These are phyloP conservation scores for Lathyrus oleraceus DNA, from an alignment of 306 rosid species.

Conservation along the genomic window DNA sequence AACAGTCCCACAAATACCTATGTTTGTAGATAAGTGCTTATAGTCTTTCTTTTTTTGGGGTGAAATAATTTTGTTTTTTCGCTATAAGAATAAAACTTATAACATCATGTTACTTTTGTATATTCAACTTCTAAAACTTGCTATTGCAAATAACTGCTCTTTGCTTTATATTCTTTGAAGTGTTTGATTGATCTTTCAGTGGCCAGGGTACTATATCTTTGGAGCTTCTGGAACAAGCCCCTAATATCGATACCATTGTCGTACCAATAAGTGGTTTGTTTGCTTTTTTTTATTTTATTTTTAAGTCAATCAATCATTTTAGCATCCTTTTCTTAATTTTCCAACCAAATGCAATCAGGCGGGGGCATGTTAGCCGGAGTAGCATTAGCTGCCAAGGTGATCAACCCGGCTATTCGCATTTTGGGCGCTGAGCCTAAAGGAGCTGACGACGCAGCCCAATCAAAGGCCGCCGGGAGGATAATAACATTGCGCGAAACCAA, in stretches of 20 bases:
- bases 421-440: conserved; percentile 91
- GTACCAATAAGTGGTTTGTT: conserved; percentile 89
- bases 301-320: conserved; percentile 18
- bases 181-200: conserved; percentile 55
- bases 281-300: conserved; percentile 9
- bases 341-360: conserved; percentile 51
- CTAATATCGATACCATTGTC: conserved; percentile 66
- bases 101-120: no score
- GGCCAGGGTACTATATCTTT: conserved; percentile 92
- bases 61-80: no score
- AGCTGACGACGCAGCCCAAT: conserved; percentile 85
- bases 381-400: conserved; percentile 87
- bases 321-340: neutral
- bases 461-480: conserved; percentile 84
- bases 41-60: no score
- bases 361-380: conserved; percentile 95
- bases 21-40: no score
- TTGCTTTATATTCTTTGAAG: conserved; percentile 22
- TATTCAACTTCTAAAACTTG: no score
- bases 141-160: no score
- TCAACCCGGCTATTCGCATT: conserved; percentile 72
- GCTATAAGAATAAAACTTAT: no score
- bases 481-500: conserved; percentile 70
- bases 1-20: no score
- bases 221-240: conserved; percentile 83